Percentiles rank a stretch among this genome's conserved stretches.
phyloP scores from a whole-genome alignment of 305 asterid genomes.

The Fraxinus baroniana region DNA sequence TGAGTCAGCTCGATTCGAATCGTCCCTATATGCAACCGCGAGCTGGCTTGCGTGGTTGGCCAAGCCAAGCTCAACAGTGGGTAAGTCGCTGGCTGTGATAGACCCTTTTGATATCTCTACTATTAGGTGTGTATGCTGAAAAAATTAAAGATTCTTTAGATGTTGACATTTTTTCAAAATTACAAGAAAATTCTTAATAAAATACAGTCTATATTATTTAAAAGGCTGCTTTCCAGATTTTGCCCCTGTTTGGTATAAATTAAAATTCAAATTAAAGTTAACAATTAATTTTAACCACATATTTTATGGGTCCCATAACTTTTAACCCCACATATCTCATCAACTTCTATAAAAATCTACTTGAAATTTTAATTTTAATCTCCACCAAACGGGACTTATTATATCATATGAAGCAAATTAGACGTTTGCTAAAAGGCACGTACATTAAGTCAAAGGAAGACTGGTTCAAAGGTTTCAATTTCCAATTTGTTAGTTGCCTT shows the following conservation, averaged over 20 bases:
- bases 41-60: neutral
- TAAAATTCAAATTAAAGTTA: too few relatives aligned
- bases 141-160: slow-evolving; percentile 46
- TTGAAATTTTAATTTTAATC: too few relatives aligned
- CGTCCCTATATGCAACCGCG: neutral
- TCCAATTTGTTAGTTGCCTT: slow-evolving; percentile 6
- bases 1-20: neutral
- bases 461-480: slow-evolving; percentile 50
- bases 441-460: slow-evolving; percentile 39
- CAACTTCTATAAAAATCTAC: too few relatives aligned
- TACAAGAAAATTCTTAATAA: neutral
- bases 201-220: slow-evolving; percentile 19
- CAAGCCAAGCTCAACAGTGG: neutral
- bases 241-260: neutral
- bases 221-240: slow-evolving; percentile 27
- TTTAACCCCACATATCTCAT: too few relatives aligned
- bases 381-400: neutral
- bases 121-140: slow-evolving; percentile 44
- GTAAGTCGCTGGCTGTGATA: neutral
- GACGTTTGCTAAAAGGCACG: slow-evolving; percentile 5
- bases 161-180: slow-evolving; percentile 28
- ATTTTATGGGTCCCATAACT: too few relatives aligned
- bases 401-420: slow-evolving; percentile 14
- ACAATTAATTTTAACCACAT: too few relatives aligned
- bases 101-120: neutral